A percentile compares a stretch with the other conserved stretches of the same genome.
Evolutionary conservation across 306 rosid species (phyloP).

Genomic region (Psophocarpus tetragonolobus): DNA sequence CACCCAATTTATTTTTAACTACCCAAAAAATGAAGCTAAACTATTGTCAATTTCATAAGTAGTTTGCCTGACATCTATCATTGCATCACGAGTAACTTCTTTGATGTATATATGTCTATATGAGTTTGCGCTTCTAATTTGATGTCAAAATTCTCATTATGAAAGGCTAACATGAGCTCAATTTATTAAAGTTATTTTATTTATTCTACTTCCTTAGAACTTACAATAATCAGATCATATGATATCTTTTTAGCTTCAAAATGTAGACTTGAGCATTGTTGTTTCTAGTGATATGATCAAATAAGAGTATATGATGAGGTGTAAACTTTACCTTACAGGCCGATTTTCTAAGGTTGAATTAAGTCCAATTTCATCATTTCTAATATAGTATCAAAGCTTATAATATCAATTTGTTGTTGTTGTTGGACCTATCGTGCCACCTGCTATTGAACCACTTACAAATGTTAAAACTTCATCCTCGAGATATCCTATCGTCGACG

Average conservation of each 20-base stretch:
- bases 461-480: no score
- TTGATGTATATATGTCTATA: neutral
- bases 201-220: neutral
- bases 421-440: no score
- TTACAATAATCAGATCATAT: neutral
- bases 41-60: neutral
- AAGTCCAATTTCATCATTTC: no score
- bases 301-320: no score
- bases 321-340: no score
- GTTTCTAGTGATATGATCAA: no score
- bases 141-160: conserved; percentile 10
- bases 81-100: neutral
- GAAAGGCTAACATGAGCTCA: conserved; percentile 8
- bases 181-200: neutral
- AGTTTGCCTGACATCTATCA: conserved; percentile 11
- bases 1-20: neutral
- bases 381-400: no score
- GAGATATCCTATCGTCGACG: no score
- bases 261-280: neutral
- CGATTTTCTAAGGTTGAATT: no score
- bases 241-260: conserved; percentile 11
- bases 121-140: neutral
- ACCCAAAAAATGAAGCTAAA: neutral
- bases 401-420: no score
- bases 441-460: no score